phyloP scores from a whole-genome alignment of 805 yeast species.

The Candida andamanensis region DNA sequence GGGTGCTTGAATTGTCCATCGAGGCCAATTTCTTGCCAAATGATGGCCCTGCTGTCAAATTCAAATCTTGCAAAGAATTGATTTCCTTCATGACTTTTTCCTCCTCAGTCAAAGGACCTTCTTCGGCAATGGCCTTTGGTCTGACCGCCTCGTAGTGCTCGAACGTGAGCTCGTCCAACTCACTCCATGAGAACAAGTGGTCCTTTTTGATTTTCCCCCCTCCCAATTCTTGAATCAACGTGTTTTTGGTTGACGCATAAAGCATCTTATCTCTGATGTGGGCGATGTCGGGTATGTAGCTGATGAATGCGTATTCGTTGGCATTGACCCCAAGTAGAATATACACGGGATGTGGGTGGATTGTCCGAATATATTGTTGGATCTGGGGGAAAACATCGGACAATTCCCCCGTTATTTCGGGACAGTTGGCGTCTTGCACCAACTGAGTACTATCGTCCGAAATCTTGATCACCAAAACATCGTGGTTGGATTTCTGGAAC shows the following conservation, averaged over 20 bases:
- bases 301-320: conserved; percentile 47
- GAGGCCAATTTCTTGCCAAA: conserved; percentile 28
- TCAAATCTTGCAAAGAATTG: conserved; percentile 27
- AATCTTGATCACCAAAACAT: conserved; percentile 27
- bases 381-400: conserved; percentile 17
- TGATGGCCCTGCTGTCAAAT: conserved; percentile 10
- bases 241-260: conserved; percentile 84
- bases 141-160: conserved; percentile 35
- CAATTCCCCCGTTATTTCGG: conserved; percentile 9
- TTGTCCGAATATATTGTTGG: conserved; percentile 15
- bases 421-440: conserved; percentile 22
- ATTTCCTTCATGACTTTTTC: conserved; percentile 50
- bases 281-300: conserved; percentile 84
- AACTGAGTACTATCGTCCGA: conserved; percentile 30
- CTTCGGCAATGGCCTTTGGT: conserved; percentile 17
- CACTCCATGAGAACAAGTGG: conserved; percentile 46
- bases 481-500: conserved; percentile 18
- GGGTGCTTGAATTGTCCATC: conserved; percentile 19
- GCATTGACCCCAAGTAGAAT: conserved; percentile 20
- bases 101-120: conserved; percentile 44
- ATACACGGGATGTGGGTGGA: conserved; percentile 34
- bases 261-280: conserved; percentile 84
- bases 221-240: conserved; percentile 72
- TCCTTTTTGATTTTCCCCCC: conserved; percentile 44
- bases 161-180: conserved; percentile 48